Percentiles rank a stretch among this genome's conserved stretches.
These are phyloP conservation scores for Cinnamomum chago DNA, from an alignment of 164 flowering plant genomes.

Conservation along the genomic window DNA sequence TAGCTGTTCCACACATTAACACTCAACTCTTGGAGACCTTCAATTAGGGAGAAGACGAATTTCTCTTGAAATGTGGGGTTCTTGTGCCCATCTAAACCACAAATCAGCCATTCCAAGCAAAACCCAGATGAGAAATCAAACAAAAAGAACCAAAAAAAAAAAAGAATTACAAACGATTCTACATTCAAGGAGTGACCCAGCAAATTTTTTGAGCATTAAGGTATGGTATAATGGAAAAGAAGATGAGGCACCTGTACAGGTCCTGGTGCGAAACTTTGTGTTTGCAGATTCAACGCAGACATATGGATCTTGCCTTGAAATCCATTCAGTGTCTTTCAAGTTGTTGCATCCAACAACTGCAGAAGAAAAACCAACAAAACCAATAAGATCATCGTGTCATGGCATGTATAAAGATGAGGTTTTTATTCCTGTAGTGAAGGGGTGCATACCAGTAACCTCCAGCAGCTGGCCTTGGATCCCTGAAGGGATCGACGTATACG, in stretches of 20 bases:
- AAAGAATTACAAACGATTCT: no score
- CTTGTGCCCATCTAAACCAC: constrained; percentile 65
- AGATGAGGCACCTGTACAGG: constrained; percentile 60
- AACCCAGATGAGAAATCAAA: background rate
- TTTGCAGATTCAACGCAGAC: constrained; percentile 76
- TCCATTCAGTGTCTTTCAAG: constrained; percentile 92
- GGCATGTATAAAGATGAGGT: background rate
- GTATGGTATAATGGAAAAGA: background rate
- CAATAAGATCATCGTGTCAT: background rate
- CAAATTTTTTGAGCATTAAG: background rate
- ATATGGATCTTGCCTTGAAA: constrained; percentile 92
- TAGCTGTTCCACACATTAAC: constrained; percentile 85
- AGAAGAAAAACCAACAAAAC: background rate
- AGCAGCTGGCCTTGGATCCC: constrained; percentile 83
- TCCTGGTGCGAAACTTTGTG: constrained; percentile 67
- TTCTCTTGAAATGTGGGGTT: constrained; percentile 87
- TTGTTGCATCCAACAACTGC: constrained; percentile 73
- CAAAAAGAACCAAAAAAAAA: background rate
- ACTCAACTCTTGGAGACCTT: constrained; percentile 66
- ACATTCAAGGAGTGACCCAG: background rate
- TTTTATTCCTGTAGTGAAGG: background rate
- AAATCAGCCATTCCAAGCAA: background rate
- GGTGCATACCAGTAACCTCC: constrained; percentile 68
- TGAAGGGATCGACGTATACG: constrained; percentile 38
- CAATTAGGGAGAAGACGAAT: constrained; percentile 58